Percentiles rank a stretch among this genome's conserved stretches.
phyloP scores from a whole-genome alignment of 2,329 filamentous ascomycete species.

The Thielaviopsis musarum region DNA sequence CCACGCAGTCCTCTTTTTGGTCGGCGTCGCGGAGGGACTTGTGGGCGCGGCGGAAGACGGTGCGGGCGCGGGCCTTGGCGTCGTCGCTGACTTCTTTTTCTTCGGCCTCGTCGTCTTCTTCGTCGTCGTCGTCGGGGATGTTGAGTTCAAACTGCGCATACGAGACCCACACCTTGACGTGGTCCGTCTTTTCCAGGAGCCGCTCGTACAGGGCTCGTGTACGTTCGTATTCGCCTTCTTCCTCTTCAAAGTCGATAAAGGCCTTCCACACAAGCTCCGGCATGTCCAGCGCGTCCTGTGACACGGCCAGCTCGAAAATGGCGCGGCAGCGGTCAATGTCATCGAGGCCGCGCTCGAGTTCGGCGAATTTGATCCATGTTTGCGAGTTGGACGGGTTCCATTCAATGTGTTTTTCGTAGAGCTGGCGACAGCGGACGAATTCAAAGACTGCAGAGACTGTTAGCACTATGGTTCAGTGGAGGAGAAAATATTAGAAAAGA shows the following conservation, averaged over 20 bases:
- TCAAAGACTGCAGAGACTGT: conserved; percentile 48
- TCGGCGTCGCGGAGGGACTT: conserved; percentile 77
- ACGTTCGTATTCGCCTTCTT: conserved; percentile 77
- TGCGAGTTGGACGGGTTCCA: conserved; percentile 83
- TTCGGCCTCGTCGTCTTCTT: conserved; percentile 41
- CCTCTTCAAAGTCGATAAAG: conserved; percentile 97
- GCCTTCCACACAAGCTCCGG: conserved; percentile 94
- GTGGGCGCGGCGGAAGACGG: conserved; percentile 72
- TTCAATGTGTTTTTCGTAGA: conserved; percentile 88
- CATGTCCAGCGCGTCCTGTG: conserved; percentile 80
- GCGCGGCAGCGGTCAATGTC: conserved; percentile 75
- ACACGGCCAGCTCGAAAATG: conserved; percentile 81
- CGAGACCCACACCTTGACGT: conserved; percentile 98
- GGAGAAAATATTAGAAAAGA: background rate
- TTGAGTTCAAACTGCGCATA: conserved; percentile 98
- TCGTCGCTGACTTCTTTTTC: conserved; percentile 61
- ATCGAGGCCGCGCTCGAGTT: conserved; percentile 80
- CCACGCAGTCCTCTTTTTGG: conserved; percentile 85
- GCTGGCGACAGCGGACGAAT: conserved; percentile 73
- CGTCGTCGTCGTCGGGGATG: conserved; percentile 58
- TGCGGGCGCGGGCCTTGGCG: conserved; percentile 67
- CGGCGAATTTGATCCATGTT: conserved; percentile 92
- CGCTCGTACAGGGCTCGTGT: conserved; percentile 77
- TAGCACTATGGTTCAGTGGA: background rate
- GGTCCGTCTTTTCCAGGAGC: conserved; percentile 83